Evolutionary conservation across 176 grass and related monocot genomes (phyloP), one percentile per base, ranked within the genome.

Genomic region (Zoysia pacifica): DNA sequence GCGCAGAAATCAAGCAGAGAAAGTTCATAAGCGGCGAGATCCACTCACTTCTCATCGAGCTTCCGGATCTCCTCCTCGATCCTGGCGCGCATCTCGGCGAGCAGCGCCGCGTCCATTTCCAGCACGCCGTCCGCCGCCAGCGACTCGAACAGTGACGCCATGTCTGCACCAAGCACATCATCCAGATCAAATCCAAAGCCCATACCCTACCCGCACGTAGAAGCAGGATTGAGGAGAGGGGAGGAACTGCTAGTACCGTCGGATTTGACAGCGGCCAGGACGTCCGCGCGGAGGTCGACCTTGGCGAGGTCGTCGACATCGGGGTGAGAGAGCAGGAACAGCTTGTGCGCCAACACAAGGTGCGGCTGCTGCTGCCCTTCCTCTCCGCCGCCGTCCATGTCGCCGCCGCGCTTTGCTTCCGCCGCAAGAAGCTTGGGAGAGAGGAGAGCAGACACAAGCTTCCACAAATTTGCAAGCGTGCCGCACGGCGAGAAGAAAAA

Each of bases 301-400:
- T 91, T 99, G 75, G 91, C 84, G 79, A 91, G 91, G 82, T 99
- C 96, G 51, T 91, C 96, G 15, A 95, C 82, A 67, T 99, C 96
- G 0, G 88, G 65, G 35, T 86, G 96, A 46, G 96, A 83, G 36
- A 99, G 86, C 5, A 95, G 90, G 76, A 99, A 99, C 68, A 95
- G 86, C 84, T 93, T 99, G 90, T 95, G 72, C 53, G 90, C 88
- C 67, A 99, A 83, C 13, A 85, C 61, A 75, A 99, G 90, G 74
- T 95, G 96, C 72, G 90, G 86, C 50, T 91, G 90, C 88, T 93
- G 86, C 72, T 89, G 91, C 62, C 88, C 93, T 60, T 91, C 79
- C 68, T 90, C 73, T 11, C 87, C 90, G 71, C 76, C 84, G 53
- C 74, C 78, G 69, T 87, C 86, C 80, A 87, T 82, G 49, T 78